Evolutionary conservation across 2,329 filamentous ascomycete species (phyloP).

Genomic region (Cercospora nicotianae): DNA sequence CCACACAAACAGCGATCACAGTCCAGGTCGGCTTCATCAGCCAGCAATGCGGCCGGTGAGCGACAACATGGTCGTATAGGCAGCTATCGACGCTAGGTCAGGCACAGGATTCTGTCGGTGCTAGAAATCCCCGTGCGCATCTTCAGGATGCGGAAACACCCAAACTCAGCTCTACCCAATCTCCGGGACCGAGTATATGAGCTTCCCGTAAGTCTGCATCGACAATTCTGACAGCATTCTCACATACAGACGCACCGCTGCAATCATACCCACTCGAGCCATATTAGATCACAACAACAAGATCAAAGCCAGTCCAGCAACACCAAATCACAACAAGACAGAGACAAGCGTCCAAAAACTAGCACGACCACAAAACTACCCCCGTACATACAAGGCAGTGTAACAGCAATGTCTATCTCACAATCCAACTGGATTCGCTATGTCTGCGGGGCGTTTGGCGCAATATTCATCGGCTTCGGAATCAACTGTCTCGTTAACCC

Average conservation of each 20-base stretch:
- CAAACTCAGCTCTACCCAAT: background rate
- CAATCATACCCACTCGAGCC: background rate
- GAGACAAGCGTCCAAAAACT: background rate
- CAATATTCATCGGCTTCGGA: constrained; percentile 14
- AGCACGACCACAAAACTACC: background rate
- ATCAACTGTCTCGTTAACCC: constrained; percentile 6
- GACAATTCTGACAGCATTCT: background rate
- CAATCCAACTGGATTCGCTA: constrained; percentile 6
- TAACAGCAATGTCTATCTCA: constrained; percentile 9
- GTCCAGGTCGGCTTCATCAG: background rate
- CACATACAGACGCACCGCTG: background rate
- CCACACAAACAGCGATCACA: background rate
- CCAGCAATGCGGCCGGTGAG: background rate
- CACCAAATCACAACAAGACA: background rate
- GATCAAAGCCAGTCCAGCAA: background rate
- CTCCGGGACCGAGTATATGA: constrained; percentile 7
- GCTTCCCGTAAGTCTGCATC: background rate
- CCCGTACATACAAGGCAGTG: background rate
- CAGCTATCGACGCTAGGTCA: background rate
- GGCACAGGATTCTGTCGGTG: constrained; percentile 3
- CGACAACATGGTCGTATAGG: background rate
- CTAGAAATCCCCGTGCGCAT: constrained; percentile 1
- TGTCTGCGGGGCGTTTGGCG: constrained; percentile 1
- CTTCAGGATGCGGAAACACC: background rate
- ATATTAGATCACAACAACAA: background rate